phyloP scores from a whole-genome alignment of 1,139 yeast genomes.

The Candida tetrigidarum region DNA sequence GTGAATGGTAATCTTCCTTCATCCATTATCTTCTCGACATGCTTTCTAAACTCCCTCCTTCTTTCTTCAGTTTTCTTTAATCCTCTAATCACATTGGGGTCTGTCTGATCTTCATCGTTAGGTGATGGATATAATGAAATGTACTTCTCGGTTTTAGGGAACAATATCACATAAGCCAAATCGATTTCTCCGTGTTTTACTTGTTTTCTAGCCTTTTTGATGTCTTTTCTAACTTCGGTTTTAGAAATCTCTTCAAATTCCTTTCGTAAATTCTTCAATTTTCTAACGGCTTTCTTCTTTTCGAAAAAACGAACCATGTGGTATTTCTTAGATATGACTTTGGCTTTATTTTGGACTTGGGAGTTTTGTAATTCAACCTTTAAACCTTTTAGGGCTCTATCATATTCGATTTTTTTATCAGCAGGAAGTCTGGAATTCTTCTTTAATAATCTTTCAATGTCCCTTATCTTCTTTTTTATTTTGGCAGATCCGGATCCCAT shows the following conservation, averaged over 20 bases:
- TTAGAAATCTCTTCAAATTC: slow-evolving; percentile 42
- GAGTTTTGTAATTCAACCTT: slow-evolving; percentile 65
- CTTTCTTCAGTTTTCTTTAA: slow-evolving; percentile 50
- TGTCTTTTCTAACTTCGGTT: slow-evolving; percentile 52
- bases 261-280: slow-evolving; percentile 66
- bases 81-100: slow-evolving; percentile 50
- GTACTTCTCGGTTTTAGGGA: slow-evolving; percentile 82
- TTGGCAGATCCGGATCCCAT: slow-evolving; percentile 50
- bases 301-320: slow-evolving; percentile 96
- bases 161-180: slow-evolving; percentile 74
- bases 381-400: slow-evolving; percentile 81
- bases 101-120: slow-evolving; percentile 29
- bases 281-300: slow-evolving; percentile 81
- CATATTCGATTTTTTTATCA: slow-evolving; percentile 76
- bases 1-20: slow-evolving; percentile 58
- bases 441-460: slow-evolving; percentile 70
- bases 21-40: slow-evolving; percentile 54
- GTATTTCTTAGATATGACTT: slow-evolving; percentile 73
- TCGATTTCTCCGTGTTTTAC: slow-evolving; percentile 69
- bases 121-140: slow-evolving; percentile 68
- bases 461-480: slow-evolving; percentile 85
- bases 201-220: slow-evolving; percentile 55
- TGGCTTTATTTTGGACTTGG: slow-evolving; percentile 53
- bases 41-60: slow-evolving; percentile 53
- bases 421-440: slow-evolving; percentile 67